Evolutionary conservation across 345 rosid species (phyloP).

Genomic region (Dipteronia sinensis): DNA sequence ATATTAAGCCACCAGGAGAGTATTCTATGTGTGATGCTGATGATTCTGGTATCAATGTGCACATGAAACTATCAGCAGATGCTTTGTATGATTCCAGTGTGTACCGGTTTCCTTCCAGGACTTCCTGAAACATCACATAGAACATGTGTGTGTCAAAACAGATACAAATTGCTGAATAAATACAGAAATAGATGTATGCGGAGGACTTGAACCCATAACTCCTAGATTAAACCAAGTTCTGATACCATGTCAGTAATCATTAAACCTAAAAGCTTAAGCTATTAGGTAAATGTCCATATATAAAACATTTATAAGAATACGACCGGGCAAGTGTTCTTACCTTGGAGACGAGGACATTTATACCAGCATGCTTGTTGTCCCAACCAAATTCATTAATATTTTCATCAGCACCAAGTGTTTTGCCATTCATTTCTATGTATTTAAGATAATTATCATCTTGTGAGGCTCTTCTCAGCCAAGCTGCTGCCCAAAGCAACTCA

Average conservation of each 20-base stretch:
- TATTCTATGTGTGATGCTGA: conserved; percentile 67
- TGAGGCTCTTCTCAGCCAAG: conserved; percentile 89
- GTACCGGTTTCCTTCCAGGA: conserved; percentile 61
- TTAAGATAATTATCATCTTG: conserved; percentile 56
- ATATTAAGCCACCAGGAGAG: conserved; percentile 87
- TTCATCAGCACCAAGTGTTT: conserved; percentile 87
- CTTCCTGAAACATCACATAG: conserved; percentile 48
- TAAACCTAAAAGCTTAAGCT: too few relatives aligned
- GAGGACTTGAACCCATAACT: too few relatives aligned
- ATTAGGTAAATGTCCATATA: too few relatives aligned
- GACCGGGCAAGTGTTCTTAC: conserved; percentile 28
- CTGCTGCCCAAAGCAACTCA: conserved; percentile 98
- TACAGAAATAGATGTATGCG: too few relatives aligned
- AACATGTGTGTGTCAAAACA: background rate
- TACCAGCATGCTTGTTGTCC: conserved; percentile 98
- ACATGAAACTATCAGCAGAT: conserved; percentile 96
- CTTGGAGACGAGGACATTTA: conserved; percentile 91
- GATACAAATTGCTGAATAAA: too few relatives aligned
- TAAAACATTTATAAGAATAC: too few relatives aligned
- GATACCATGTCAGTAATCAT: too few relatives aligned
- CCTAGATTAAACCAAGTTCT: too few relatives aligned
- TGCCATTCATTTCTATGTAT: conserved; percentile 76
- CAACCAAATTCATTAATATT: conserved; percentile 94
- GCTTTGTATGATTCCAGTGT: conserved; percentile 75
- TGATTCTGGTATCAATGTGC: conserved; percentile 79